Evolutionary conservation across 441 rosid genomes (phyloP).

Genomic region (Gossypium davidsonii): DNA sequence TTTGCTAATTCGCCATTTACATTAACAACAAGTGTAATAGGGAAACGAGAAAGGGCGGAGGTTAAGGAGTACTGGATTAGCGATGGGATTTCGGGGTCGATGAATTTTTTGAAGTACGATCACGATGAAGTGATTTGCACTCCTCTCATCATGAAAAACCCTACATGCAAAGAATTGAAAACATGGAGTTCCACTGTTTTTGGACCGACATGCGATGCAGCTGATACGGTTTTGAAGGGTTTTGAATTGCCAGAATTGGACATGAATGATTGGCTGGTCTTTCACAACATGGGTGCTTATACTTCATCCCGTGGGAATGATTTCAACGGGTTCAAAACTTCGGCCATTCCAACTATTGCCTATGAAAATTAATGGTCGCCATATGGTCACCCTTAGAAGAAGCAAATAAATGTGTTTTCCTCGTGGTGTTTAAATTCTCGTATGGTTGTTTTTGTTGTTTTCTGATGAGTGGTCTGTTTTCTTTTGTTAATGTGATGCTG

Average conservation of each 20-base stretch:
- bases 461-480: too few species aligned
- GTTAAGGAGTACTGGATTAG: conserved; percentile 34
- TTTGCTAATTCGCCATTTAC: conserved; percentile 27
- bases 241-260: conserved; percentile 28
- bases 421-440: too few species aligned
- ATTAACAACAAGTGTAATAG: conserved; percentile 24
- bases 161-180: neutral
- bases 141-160: conserved; percentile 1
- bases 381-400: neutral
- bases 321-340: conserved; percentile 32
- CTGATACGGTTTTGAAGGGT: conserved; percentile 24
- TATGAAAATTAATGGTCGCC: too few species aligned
- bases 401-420: too few species aligned
- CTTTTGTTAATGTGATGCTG: too few species aligned
- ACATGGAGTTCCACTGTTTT: conserved; percentile 26
- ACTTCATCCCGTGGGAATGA: conserved; percentile 23
- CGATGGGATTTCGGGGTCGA: conserved; percentile 36
- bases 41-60: conserved; percentile 31
- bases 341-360: conserved; percentile 20
- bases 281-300: conserved; percentile 38
- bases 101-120: conserved; percentile 20
- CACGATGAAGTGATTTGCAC: conserved; percentile 22
- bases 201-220: conserved; percentile 35
- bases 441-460: too few species aligned
- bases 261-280: conserved; percentile 32